Percentiles rank a stretch among this genome's conserved stretches.
These are phyloP conservation scores for Claviceps citrina DNA, from an alignment of 2,329 filamentous ascomycete species.

Conservation along the genomic window DNA sequence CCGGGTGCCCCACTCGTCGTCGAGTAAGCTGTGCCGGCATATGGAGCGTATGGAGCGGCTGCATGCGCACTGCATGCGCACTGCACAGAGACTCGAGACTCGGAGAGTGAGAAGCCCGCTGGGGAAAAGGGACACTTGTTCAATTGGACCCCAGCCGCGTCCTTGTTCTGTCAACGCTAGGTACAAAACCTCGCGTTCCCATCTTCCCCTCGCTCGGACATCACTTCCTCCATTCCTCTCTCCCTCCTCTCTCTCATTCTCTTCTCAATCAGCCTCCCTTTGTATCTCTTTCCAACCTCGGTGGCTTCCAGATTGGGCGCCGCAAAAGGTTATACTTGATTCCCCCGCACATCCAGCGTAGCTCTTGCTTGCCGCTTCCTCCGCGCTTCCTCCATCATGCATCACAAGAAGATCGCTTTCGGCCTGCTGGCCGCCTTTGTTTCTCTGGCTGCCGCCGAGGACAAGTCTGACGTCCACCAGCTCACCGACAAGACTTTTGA, in stretches of 20 bases:
- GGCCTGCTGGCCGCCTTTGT: slow-evolving; percentile 40
- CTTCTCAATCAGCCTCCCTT: slow-evolving; percentile 5
- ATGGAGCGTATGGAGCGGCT: neutral
- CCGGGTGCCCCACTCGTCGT: neutral
- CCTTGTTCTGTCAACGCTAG: slow-evolving; percentile 4
- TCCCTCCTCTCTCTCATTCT: slow-evolving; percentile 8
- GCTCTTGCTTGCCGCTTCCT: neutral
- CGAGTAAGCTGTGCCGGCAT: neutral
- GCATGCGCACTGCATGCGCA: too few species aligned
- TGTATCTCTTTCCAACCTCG: slow-evolving; percentile 5
- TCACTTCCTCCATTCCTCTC: slow-evolving; percentile 5
- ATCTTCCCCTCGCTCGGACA: slow-evolving; percentile 11
- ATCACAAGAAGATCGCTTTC: slow-evolving; percentile 34
- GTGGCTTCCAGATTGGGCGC: neutral
- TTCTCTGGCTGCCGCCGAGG: slow-evolving; percentile 40
- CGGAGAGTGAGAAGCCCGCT: neutral
- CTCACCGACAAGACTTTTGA: slow-evolving; percentile 79
- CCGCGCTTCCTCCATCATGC: slow-evolving; percentile 21
- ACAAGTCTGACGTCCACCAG: slow-evolving; percentile 62
- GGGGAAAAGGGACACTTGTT: slow-evolving; percentile 28
- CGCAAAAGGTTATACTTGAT: too few species aligned
- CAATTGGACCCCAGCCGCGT: slow-evolving; percentile 20
- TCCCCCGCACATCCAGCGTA: neutral
- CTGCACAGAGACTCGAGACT: too few species aligned
- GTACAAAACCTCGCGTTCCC: slow-evolving; percentile 21